Evolutionary conservation across 2,329 filamentous ascomycete genomes (phyloP).

Genomic region (Aspergillus vadensis): DNA sequence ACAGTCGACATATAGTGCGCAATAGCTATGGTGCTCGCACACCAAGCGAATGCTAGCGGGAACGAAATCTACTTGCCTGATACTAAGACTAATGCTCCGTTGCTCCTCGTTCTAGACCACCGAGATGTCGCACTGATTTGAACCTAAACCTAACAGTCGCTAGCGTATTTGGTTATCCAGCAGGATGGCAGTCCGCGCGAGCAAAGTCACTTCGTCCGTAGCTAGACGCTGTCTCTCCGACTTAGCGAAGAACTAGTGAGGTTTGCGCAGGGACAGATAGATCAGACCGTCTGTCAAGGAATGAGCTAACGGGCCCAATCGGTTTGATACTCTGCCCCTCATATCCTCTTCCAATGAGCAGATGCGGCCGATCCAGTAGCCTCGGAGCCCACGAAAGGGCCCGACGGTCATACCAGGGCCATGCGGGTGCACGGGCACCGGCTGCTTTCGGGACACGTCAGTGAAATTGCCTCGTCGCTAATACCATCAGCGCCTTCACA

Average conservation of each 20-base stretch:
- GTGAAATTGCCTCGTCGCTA: not conserved
- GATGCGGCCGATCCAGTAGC: not conserved
- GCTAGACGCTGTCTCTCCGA: not conserved
- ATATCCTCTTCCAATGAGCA: not conserved
- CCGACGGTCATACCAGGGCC: not conserved
- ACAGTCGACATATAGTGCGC: not conserved
- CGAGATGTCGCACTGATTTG: not conserved
- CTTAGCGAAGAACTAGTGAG: not conserved
- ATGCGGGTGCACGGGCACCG: conserved; percentile 8
- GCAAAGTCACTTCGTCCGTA: not conserved
- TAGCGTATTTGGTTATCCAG: not conserved
- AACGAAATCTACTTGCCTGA: not conserved
- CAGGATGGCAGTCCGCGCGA: not conserved
- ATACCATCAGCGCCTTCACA: not conserved
- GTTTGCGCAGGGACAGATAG: not conserved
- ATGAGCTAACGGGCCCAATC: not conserved
- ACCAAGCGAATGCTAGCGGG: not conserved
- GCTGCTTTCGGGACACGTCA: conserved; percentile 1
- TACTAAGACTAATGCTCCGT: not conserved
- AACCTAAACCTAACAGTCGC: not conserved
- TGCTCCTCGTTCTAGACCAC: not conserved
- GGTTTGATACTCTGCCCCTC: not conserved
- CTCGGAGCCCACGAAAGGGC: not conserved
- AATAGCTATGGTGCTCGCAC: not conserved
- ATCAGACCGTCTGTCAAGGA: not conserved